Evolutionary conservation across 495 filamentous ascomycete species (phyloP).

Genomic region (Penicillium desertorum): DNA sequence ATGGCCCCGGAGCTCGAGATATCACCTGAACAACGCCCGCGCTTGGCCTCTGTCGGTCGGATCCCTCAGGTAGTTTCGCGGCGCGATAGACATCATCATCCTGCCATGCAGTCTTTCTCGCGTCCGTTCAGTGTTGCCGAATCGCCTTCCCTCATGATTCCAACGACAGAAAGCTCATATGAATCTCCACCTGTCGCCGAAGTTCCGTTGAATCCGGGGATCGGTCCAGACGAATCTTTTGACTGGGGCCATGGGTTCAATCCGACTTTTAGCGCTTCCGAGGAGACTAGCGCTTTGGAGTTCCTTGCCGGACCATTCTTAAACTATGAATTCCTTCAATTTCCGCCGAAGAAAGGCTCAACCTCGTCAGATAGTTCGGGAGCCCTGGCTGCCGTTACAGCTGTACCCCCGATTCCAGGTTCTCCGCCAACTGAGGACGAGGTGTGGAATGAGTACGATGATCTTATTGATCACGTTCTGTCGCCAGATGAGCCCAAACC

Average conservation of each 20-base stretch:
- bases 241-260: conserved; percentile 32
- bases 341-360: conserved; percentile 70
- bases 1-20: conserved; percentile 17
- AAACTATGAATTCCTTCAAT: conserved; percentile 63
- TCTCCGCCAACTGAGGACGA: conserved; percentile 75
- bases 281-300: conserved; percentile 34
- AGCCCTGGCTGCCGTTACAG: conserved; percentile 57
- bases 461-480: conserved; percentile 74
- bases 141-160: conserved; percentile 30
- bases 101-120: conserved; percentile 80
- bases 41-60: conserved; percentile 79
- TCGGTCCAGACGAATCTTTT: conserved; percentile 16
- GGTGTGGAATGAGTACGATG: conserved; percentile 93
- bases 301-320: conserved; percentile 43
- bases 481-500: conserved; percentile 47
- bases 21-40: conserved; percentile 32
- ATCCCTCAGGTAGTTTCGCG: conserved; percentile 84
- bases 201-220: conserved; percentile 11
- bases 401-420: conserved; percentile 57
- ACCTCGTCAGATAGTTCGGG: conserved; percentile 69
- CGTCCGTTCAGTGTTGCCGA: conserved; percentile 65
- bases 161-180: conserved; percentile 12
- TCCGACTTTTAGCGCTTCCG: conserved; percentile 41
- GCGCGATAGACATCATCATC: conserved; percentile 64
- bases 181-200: conserved; percentile 20